Evolutionary conservation across 2,329 filamentous ascomycete species (phyloP).

Genomic region (Paecilomyces fulvus): DNA sequence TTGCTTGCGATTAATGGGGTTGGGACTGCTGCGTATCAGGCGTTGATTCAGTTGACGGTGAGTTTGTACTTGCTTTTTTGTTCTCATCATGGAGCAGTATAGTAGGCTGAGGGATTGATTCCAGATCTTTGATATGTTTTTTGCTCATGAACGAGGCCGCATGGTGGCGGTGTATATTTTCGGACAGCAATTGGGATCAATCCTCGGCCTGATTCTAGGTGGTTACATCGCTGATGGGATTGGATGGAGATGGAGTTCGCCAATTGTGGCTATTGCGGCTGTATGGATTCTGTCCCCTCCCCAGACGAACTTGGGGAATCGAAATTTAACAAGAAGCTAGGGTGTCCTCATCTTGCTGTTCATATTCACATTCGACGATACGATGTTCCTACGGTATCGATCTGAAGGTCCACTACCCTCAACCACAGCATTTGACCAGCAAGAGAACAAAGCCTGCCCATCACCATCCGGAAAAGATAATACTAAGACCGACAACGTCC

Average conservation of each 20-base stretch:
- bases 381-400: constrained; percentile 26
- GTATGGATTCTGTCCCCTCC: neutral
- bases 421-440: neutral
- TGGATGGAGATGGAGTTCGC: constrained; percentile 28
- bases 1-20: constrained; percentile 23
- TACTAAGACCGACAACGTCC: constrained; percentile 3
- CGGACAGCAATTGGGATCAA: constrained; percentile 32
- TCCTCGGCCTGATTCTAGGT: constrained; percentile 29
- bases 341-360: constrained; percentile 15
- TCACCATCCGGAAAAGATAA: neutral
- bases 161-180: constrained; percentile 32
- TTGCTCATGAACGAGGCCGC: constrained; percentile 28
- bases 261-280: constrained; percentile 9
- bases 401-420: constrained; percentile 9
- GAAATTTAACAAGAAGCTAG: neutral
- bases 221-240: constrained; percentile 26
- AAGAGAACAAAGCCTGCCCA: neutral
- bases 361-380: constrained; percentile 28
- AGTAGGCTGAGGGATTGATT: neutral
- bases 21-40: constrained; percentile 30
- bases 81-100: no score
- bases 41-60: constrained; percentile 32
- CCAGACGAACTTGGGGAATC: neutral
- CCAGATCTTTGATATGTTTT: constrained; percentile 32
- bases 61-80: neutral